A percentile compares a stretch with the other conserved stretches of the same genome.
Evolutionary conservation across 768 basidiomycete genomes (phyloP).

Genomic region (Phlebiopsis flavidoalba): DNA sequence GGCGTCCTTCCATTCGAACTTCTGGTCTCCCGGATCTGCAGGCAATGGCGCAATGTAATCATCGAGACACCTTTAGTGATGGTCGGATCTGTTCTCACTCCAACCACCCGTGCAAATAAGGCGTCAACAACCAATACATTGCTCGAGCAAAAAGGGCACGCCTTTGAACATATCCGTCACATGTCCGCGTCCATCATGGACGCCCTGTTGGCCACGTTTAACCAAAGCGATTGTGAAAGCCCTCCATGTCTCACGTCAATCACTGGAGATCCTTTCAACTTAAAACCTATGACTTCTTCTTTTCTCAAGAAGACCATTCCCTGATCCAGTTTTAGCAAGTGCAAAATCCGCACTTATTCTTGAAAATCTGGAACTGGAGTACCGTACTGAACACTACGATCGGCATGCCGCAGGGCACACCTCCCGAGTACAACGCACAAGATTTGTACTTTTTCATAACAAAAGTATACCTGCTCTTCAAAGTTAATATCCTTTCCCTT

Average conservation of each 20-base stretch:
- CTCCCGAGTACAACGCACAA: slow-evolving; percentile 35
- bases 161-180: slow-evolving; percentile 50
- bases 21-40: slow-evolving; percentile 56
- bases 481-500: too few species aligned
- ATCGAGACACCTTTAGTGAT: slow-evolving; percentile 50
- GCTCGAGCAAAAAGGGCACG: slow-evolving; percentile 49
- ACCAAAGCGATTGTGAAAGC: slow-evolving; percentile 25
- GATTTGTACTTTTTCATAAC: slow-evolving; percentile 48
- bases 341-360: too few species aligned
- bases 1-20: slow-evolving; percentile 38
- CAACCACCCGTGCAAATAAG: slow-evolving; percentile 35
- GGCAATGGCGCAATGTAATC: slow-evolving; percentile 48
- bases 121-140: slow-evolving; percentile 41
- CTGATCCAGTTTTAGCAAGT: too few species aligned
- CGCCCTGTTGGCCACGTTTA: slow-evolving; percentile 4
- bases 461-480: slow-evolving; percentile 48
- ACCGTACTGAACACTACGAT: too few species aligned
- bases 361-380: too few species aligned
- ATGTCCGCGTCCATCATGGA: slow-evolving; percentile 12
- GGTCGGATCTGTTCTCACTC: slow-evolving; percentile 41
- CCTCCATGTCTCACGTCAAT: slow-evolving; percentile 46
- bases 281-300: slow-evolving; percentile 25
- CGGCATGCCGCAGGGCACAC: slow-evolving; percentile 26
- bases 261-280: slow-evolving; percentile 52
- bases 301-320: too few species aligned